Base-by-base conservation (phyloP, 176 grass and related monocot species). In the Avena eriantha region DNA sequence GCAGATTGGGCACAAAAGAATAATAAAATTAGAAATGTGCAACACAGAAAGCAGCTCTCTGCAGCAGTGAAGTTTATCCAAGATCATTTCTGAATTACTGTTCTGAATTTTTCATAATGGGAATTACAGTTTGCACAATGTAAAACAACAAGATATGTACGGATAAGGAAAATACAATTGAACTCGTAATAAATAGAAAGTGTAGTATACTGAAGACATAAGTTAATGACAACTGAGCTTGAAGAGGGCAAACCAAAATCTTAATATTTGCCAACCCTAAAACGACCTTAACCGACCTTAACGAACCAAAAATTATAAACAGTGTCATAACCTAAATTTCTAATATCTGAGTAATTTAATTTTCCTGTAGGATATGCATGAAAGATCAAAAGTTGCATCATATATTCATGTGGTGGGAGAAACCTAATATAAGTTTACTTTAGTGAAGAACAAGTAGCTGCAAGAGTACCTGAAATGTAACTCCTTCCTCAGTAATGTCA, bases 401-500 rank as follows among this genome's bases (percentile, higher is more conserved):
- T 17, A 56, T 29, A 53, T 53, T 51, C 46, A 76, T 51, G 73
- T 35, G 12, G 45, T 5, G 55, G 41, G 56, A 55, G 14, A 87
- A 80, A 74, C 43, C 11, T 14, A 34, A 35, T 36, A 72, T 64
- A 56, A 66, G 34, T 1, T 65, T 12, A 66, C 74, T 33, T 47
- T 19, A 58, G 26, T 69, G 11, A 54, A 77, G 58, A 82, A 57
- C 7, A 26, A 65, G 67, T 74, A 54, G 5, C 60, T 85, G 71
- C 29, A 74, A 18, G 84, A 53, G 87, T 64, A 98, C 96, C 93
- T 98, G 96, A 91, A 98, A 98, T 85, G 96, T 98, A 66, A 98
- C 96, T 68, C 96, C 96, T 85, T 94, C 71, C 87, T 98, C 96
- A 6, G 93, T 98, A 83, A 98, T 98, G 85, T 98, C 96, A 81